A percentile compares a stretch with the other conserved stretches of the same genome.
Conservation (phyloP, 495 filamentous ascomycete species). For the Hypoxylon lenormandii region DNA sequence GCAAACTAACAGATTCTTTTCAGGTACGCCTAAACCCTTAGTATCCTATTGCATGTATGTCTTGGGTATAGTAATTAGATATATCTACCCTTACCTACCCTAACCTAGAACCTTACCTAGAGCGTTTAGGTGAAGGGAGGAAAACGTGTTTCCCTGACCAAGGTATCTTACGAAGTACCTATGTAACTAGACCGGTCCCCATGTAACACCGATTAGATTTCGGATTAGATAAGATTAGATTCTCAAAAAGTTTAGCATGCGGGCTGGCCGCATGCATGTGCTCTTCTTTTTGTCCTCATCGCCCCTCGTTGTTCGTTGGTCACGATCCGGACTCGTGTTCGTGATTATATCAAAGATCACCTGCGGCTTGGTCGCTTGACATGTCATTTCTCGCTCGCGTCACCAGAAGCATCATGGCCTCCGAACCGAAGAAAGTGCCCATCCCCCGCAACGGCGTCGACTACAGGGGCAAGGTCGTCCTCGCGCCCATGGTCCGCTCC, state of each 20-base stretch:
- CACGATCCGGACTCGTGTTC: not conserved
- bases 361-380: constrained; percentile 2
- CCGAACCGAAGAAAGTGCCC: constrained; percentile 71
- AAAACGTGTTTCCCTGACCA: too few species aligned
- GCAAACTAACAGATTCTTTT: not conserved
- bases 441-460: constrained; percentile 91
- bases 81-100: too few species aligned
- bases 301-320: not conserved
- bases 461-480: constrained; percentile 90
- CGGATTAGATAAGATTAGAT: constrained; percentile 11
- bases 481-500: constrained; percentile 96
- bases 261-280: too few species aligned
- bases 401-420: constrained; percentile 65
- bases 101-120: too few species aligned
- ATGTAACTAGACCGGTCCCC: too few species aligned
- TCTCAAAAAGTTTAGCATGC: not conserved
- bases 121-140: too few species aligned
- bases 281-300: not conserved
- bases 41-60: too few species aligned
- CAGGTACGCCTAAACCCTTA: not conserved
- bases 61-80: too few species aligned
- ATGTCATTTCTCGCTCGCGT: constrained; percentile 39
- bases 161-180: too few species aligned
- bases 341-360: not conserved
- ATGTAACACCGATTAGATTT: too few species aligned